These are phyloP conservation scores for Clarireedia hainanense DNA, from an alignment of 2,329 filamentous ascomycete species.

Conservation along the genomic window DNA sequence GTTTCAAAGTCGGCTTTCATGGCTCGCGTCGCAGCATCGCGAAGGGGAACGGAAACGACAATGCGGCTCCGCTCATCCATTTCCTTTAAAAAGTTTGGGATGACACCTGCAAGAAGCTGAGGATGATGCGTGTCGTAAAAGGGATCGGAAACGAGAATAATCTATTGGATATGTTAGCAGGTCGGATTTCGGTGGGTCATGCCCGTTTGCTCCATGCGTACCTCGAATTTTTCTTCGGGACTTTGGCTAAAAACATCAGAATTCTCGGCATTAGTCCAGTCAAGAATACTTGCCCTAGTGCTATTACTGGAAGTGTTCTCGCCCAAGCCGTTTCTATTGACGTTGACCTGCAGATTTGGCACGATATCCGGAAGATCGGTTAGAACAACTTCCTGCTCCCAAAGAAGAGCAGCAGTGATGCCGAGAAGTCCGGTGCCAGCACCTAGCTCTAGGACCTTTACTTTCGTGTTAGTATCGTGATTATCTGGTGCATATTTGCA, in stretches of 20 bases:
- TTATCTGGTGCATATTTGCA: slow-evolving; percentile 14
- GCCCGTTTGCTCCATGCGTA: neutral
- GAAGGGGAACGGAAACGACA: slow-evolving; percentile 72
- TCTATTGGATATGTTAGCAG: slow-evolving; percentile 32
- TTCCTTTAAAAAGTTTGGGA: slow-evolving; percentile 57
- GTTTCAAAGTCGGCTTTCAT: slow-evolving; percentile 1
- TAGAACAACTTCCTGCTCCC: slow-evolving; percentile 58
- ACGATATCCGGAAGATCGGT: slow-evolving; percentile 83
- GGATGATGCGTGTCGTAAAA: slow-evolving; percentile 85
- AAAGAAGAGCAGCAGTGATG: slow-evolving; percentile 69
- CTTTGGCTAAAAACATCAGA: slow-evolving; percentile 30
- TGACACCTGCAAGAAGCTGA: slow-evolving; percentile 59
- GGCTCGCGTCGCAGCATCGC: slow-evolving; percentile 54
- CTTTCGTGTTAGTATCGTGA: neutral
- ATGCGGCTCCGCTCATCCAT: slow-evolving; percentile 46
- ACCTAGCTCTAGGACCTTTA: slow-evolving; percentile 64
- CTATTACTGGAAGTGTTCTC: slow-evolving; percentile 34
- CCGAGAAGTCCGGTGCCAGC: slow-evolving; percentile 89
- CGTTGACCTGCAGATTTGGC: slow-evolving; percentile 70
- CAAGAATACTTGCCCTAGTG: slow-evolving; percentile 58
- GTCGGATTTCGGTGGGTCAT: neutral
- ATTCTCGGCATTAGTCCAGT: slow-evolving; percentile 38
- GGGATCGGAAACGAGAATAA: slow-evolving; percentile 79
- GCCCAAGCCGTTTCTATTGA: slow-evolving; percentile 52
- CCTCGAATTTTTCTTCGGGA: slow-evolving; percentile 36